These are phyloP conservation scores for Mortierella sp. DNA, from an alignment of 371 early-diverging fungal species.

Conservation along the genomic window DNA sequence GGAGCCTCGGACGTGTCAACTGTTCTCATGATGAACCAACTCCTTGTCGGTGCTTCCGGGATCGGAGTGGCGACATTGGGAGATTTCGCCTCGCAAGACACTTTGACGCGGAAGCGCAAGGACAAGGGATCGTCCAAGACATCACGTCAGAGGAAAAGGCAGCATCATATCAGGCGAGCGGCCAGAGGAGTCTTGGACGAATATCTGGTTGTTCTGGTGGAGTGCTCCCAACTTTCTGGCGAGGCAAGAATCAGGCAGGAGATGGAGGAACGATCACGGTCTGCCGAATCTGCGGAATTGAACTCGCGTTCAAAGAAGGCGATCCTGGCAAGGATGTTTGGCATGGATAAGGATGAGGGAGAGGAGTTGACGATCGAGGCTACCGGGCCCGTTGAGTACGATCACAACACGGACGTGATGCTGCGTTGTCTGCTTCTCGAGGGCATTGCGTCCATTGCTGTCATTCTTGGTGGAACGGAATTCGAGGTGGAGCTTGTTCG, in stretches of 20 bases:
- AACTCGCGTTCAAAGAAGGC: slow-evolving; percentile 8
- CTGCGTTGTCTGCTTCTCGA: slow-evolving; percentile 43
- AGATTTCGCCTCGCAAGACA: background rate
- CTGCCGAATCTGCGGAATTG: background rate
- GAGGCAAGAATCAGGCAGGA: slow-evolving; percentile 23
- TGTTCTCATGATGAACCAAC: slow-evolving; percentile 41
- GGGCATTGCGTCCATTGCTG: slow-evolving; percentile 42
- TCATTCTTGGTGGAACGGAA: slow-evolving; percentile 36
- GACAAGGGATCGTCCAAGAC: background rate
- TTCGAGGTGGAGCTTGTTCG: slow-evolving; percentile 47
- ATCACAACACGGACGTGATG: slow-evolving; percentile 31
- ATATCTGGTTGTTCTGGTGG: slow-evolving; percentile 33
- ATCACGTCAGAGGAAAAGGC: slow-evolving; percentile 12
- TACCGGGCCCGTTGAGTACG: slow-evolving; percentile 25
- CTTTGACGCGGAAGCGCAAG: background rate
- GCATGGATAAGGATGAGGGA: slow-evolving; percentile 27
- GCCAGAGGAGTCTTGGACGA: slow-evolving; percentile 43
- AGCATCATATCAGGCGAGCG: slow-evolving; percentile 28
- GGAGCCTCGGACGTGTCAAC: slow-evolving; percentile 23
- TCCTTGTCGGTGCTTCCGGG: slow-evolving; percentile 35
- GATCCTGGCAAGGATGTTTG: slow-evolving; percentile 19
- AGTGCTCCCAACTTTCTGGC: slow-evolving; percentile 33
- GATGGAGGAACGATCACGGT: background rate
- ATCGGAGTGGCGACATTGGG: slow-evolving; percentile 23
- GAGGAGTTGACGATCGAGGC: slow-evolving; percentile 9